A percentile compares a stretch with the other conserved stretches of the same genome.
Evolutionary conservation across 2,329 filamentous ascomycete genomes (phyloP).

Genomic region (Sarocladium oryzae): DNA sequence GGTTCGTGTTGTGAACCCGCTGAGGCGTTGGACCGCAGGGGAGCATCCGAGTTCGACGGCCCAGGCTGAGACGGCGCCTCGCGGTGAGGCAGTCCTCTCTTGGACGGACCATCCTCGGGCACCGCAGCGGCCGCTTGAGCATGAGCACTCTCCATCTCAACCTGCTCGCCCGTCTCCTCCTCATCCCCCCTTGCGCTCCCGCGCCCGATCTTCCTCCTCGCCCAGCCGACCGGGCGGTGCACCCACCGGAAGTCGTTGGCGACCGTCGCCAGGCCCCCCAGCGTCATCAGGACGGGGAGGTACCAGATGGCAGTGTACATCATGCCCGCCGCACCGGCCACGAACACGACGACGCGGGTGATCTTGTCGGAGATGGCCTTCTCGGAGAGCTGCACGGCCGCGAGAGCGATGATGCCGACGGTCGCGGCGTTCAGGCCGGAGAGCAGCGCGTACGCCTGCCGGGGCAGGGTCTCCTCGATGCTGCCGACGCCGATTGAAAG

Average conservation of each 20-base stretch:
- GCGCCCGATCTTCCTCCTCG: slow-evolving; percentile 2
- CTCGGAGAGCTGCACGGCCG: slow-evolving; percentile 59
- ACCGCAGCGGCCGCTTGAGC: neutral
- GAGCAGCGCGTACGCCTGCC: slow-evolving; percentile 59
- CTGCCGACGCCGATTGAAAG: slow-evolving; percentile 58
- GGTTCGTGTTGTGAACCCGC: slow-evolving; percentile 11
- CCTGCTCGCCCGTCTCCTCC: neutral
- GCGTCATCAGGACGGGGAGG: slow-evolving; percentile 58
- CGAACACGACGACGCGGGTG: slow-evolving; percentile 57
- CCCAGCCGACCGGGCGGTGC: slow-evolving; percentile 9
- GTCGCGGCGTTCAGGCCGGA: slow-evolving; percentile 67
- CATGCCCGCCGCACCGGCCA: slow-evolving; percentile 57
- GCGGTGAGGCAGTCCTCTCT: neutral
- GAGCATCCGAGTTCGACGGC: neutral
- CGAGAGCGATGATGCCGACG: slow-evolving; percentile 65
- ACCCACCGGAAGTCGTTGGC: slow-evolving; percentile 12
- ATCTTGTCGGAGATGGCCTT: slow-evolving; percentile 62
- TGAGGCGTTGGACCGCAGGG: neutral
- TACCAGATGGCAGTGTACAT: slow-evolving; percentile 71
- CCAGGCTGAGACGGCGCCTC: neutral
- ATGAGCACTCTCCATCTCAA: neutral
- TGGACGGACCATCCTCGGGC: neutral
- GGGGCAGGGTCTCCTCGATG: slow-evolving; percentile 52
- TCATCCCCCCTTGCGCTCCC: neutral
- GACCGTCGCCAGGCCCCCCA: slow-evolving; percentile 37